Base-by-base conservation (phyloP, 805 yeast species). In the Saccharomycopsis javanensis region DNA sequence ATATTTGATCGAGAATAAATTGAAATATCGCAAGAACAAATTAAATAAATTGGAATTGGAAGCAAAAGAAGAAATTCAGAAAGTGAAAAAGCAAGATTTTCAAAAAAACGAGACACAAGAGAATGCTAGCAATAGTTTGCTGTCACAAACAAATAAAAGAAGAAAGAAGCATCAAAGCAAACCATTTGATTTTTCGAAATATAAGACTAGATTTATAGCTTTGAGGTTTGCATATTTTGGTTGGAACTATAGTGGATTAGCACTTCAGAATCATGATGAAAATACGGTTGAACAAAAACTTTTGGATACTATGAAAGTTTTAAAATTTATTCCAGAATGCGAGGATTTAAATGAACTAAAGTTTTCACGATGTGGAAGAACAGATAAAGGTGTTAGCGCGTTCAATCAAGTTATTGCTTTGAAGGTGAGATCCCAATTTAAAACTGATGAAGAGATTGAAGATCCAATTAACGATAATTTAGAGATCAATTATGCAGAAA, bases 191-290 rank as follows among this genome's bases (percentile, higher is more conserved):
- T 86, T 86, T 63, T 71, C 81, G 15, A 83, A 81, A 60, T 80
- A 79, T 64, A 62, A 73, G 10, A 80, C 81, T 1, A 74, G 99
- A 57, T 80, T 80, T 60, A 78, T 94, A 13, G 98, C 96, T 0
- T 66, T 94, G 31, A 74, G 80, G 60, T 94, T 94, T 71, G 86
- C 96, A 0, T 94, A 94, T 68, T 66, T 88, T 53, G 99, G 99
- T 1, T 92, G 97, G 97, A 80, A 86, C 65, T 94, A 94, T 69
- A 89, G 85, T 66, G 99, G 99, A 0, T 73, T 94, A 25, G 96
- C 96, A 0, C 72, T 80, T 51, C 98, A 94, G 69, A 78, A 77
- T 59, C 90, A 83, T 30, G 79, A 79, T 2, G 86, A 94, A 0
- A 85, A 85, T 1, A 94, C 99, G 0, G 91, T 94, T 1, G 99